Conservation (phyloP, 805 yeast genomes). For the Candida tallmaniae region DNA sequence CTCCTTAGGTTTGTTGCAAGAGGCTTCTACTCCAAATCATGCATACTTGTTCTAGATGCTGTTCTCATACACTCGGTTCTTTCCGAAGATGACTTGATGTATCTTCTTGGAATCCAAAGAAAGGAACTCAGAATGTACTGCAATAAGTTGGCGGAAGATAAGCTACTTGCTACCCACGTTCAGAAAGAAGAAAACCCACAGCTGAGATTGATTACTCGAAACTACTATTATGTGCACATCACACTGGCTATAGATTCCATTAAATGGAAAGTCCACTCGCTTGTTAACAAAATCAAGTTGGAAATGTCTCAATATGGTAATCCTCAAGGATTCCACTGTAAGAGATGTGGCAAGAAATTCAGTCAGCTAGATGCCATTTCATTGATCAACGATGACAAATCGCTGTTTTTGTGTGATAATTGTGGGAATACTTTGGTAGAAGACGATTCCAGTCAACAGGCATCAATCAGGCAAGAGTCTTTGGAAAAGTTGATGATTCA, state of each 20-base stretch:
- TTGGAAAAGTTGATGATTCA: constrained; percentile 84
- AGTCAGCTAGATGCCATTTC: constrained; percentile 86
- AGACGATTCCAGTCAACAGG: constrained; percentile 83
- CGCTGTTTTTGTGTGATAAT: constrained; percentile 77
- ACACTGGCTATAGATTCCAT: constrained; percentile 94
- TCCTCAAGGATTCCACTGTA: constrained; percentile 93
- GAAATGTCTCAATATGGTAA: constrained; percentile 81
- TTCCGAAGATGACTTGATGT: constrained; percentile 86
- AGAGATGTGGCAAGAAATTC: constrained; percentile 75
- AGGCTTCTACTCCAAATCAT: constrained; percentile 83
- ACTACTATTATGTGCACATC: constrained; percentile 81
- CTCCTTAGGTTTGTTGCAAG: constrained; percentile 76
- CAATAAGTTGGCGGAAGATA: constrained; percentile 78
- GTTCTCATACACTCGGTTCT: constrained; percentile 81
- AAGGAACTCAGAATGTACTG: constrained; percentile 83
- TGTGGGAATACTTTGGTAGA: constrained; percentile 78
- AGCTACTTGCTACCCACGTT: constrained; percentile 63
- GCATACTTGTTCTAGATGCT: constrained; percentile 82
- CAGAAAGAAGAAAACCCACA: constrained; percentile 57
- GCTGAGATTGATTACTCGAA: constrained; percentile 63
- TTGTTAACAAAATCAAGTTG: constrained; percentile 73
- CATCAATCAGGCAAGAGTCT: constrained; percentile 73
- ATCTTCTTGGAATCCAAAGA: constrained; percentile 74
- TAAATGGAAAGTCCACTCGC: constrained; percentile 91
- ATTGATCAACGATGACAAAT: constrained; percentile 70